phyloP scores from a whole-genome alignment of 176 grass and related monocot genomes.

The Carex scoparia region DNA sequence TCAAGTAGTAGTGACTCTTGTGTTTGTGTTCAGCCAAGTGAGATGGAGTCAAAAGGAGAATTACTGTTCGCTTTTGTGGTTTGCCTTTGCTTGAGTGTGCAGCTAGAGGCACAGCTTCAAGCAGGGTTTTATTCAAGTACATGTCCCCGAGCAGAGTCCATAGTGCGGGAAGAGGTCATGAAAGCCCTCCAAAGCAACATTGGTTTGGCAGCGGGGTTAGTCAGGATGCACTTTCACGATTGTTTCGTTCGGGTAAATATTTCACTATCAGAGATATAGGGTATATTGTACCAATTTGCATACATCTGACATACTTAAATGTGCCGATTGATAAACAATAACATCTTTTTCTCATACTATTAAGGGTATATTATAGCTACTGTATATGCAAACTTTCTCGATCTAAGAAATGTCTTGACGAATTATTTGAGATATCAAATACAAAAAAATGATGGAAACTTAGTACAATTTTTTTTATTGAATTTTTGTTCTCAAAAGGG shows the following conservation, averaged over 20 bases:
- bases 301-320: background rate
- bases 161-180: constrained; percentile 31
- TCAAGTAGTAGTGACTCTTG: background rate
- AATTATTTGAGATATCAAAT: background rate
- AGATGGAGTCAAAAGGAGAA: background rate
- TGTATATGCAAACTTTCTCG: background rate
- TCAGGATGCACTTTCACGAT: constrained; percentile 45
- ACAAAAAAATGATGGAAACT: background rate
- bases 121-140: constrained; percentile 29
- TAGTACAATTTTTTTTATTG: background rate
- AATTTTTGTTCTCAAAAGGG: constrained; percentile 11
- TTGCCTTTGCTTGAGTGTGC: background rate
- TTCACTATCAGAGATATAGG: background rate
- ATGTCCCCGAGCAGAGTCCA: constrained; percentile 34
- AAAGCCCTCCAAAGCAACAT: constrained; percentile 8
- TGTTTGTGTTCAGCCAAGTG: background rate
- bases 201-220: constrained; percentile 32
- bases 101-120: constrained; percentile 20
- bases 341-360: background rate
- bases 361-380: background rate
- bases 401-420: background rate
- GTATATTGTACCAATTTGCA: background rate
- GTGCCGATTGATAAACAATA: background rate
- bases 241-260: constrained; percentile 38
- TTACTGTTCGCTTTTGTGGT: background rate